Evolutionary conservation across 805 yeast species (phyloP).

Genomic region (Cyberlindnera nakhonratchasimensis): DNA sequence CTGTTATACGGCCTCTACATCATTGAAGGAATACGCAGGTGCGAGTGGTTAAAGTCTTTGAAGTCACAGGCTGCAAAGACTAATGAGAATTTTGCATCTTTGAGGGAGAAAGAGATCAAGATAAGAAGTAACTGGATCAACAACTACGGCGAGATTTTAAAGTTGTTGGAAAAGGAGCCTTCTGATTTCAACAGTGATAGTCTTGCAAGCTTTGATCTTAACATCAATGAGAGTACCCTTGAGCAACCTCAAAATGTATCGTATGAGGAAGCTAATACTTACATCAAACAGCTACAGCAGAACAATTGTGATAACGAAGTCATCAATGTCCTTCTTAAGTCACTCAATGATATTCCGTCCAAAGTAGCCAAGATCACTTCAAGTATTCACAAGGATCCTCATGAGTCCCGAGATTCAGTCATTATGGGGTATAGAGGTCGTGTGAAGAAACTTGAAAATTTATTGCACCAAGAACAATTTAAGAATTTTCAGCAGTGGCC

Average conservation of each 20-base stretch:
- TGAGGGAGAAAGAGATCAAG: conserved; percentile 53
- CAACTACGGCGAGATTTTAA: conserved; percentile 51
- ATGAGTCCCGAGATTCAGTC: conserved; percentile 30
- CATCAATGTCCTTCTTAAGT: conserved; percentile 34
- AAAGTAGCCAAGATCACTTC: conserved; percentile 21
- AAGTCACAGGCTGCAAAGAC: conserved; percentile 32
- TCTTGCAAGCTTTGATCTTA: conserved; percentile 21
- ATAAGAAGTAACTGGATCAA: conserved; percentile 60
- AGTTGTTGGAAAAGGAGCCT: conserved; percentile 29
- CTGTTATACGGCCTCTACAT: conserved; percentile 65
- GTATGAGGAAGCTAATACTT: conserved; percentile 32
- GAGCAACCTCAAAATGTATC: conserved; percentile 4
- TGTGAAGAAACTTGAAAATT: conserved; percentile 71
- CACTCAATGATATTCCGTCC: conserved; percentile 34
- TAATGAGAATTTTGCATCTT: conserved; percentile 54
- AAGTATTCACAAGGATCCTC: conserved; percentile 3
- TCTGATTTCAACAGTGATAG: conserved; percentile 24
- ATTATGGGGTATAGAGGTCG: conserved; percentile 65
- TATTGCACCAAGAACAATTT: conserved; percentile 71
- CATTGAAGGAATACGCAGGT: conserved; percentile 57
- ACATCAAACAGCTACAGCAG: conserved; percentile 35
- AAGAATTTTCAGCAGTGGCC: conserved; percentile 48
- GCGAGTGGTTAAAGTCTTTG: conserved; percentile 47
- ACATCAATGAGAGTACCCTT: conserved; percentile 5
- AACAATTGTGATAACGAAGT: conserved; percentile 32